Evolutionary conservation across 139 green algal genomes (phyloP).

Genomic region (Picochlorum sp.): DNA sequence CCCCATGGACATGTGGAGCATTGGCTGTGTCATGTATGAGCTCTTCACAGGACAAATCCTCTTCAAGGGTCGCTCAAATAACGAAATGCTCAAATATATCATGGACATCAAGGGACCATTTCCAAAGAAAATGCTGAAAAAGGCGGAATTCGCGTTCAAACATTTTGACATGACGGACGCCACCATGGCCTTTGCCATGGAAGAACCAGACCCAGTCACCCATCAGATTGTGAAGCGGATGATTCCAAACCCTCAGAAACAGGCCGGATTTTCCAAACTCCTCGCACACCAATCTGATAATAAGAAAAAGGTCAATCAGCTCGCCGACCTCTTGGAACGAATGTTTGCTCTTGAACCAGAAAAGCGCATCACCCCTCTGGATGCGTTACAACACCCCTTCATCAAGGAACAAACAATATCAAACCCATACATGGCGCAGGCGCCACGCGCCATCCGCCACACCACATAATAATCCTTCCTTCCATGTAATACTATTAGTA

Average conservation of each 20-base stretch:
- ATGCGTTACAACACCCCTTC: slow-evolving; percentile 88
- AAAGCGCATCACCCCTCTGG: slow-evolving; percentile 75
- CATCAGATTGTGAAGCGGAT: slow-evolving; percentile 61
- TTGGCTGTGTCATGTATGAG: slow-evolving; percentile 95
- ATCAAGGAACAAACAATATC: slow-evolving; percentile 38
- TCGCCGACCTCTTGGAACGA: slow-evolving; percentile 88
- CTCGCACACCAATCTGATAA: slow-evolving; percentile 34
- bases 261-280: slow-evolving; percentile 58
- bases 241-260: slow-evolving; percentile 55
- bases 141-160: slow-evolving; percentile 51
- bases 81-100: slow-evolving; percentile 95
- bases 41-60: slow-evolving; percentile 93
- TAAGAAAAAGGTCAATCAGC: slow-evolving; percentile 33
- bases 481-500: no score
- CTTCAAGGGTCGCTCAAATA: slow-evolving; percentile 93
- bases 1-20: slow-evolving; percentile 92
- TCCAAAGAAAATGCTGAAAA: slow-evolving; percentile 88
- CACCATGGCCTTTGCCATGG: slow-evolving; percentile 57
- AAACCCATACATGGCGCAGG: background rate
- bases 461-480: background rate
- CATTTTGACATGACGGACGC: slow-evolving; percentile 74
- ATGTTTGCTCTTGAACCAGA: slow-evolving; percentile 93
- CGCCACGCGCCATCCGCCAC: background rate
- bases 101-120: slow-evolving; percentile 95
- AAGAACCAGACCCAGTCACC: slow-evolving; percentile 72